Percentiles rank a stretch among this genome's conserved stretches.
phyloP scores from a whole-genome alignment of 345 rosid species.

The Hibiscus syriacus region DNA sequence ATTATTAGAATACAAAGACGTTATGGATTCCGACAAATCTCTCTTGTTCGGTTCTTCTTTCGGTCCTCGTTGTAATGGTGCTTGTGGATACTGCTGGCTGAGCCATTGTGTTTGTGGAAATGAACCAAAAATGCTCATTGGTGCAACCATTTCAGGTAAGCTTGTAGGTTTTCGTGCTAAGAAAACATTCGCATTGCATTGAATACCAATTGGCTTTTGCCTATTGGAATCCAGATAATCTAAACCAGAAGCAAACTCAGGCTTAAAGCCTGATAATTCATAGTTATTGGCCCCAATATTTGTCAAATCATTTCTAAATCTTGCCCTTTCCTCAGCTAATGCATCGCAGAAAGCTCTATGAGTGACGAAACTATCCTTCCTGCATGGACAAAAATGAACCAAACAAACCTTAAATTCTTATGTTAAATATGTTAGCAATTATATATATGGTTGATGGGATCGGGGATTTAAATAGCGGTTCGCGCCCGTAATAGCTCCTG shows the following conservation, averaged over 20 bases:
- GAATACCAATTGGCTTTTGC: conserved; percentile 26
- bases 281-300: conserved; percentile 10
- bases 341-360: conserved; percentile 98
- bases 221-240: conserved; percentile 14
- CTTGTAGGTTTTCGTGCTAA: conserved; percentile 13
- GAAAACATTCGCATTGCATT: too few species aligned
- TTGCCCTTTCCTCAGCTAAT: conserved; percentile 68
- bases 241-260: conserved; percentile 21
- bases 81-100: conserved; percentile 29
- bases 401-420: too few species aligned
- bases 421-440: too few species aligned
- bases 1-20: conserved; percentile 23
- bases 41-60: conserved; percentile 23
- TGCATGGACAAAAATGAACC: conserved; percentile 22
- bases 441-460: too few species aligned
- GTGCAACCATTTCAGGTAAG: conserved; percentile 27
- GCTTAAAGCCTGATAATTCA: conserved; percentile 24
- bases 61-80: conserved; percentile 14
- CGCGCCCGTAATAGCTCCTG: too few species aligned
- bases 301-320: conserved; percentile 21
- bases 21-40: conserved; percentile 20
- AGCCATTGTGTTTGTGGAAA: conserved; percentile 18
- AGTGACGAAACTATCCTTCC: conserved; percentile 92
- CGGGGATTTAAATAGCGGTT: too few species aligned
- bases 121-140: conserved; percentile 24